Conservation (phyloP, 768 basidiomycete species). For the Termitomyces sp. region DNA sequence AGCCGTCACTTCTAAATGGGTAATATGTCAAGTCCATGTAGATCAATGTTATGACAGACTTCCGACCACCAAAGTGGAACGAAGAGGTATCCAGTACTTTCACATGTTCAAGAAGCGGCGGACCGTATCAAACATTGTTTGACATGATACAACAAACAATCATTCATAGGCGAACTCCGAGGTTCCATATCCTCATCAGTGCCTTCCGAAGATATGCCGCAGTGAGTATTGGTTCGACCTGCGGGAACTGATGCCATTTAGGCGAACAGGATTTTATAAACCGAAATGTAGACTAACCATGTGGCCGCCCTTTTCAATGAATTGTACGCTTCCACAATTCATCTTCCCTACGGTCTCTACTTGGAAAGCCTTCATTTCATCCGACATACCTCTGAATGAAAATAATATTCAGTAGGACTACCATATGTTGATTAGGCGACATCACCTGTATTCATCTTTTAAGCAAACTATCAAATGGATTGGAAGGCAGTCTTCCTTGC, state of each 20-base stretch:
- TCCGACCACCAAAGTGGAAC: neutral
- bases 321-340: slow-evolving; percentile 4
- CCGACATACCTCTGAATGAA: slow-evolving; percentile 1
- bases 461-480: slow-evolving; percentile 6
- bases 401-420: neutral
- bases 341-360: neutral
- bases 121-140: neutral
- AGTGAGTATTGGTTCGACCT: slow-evolving; percentile 3
- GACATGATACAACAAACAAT: neutral
- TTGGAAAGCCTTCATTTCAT: slow-evolving; percentile 8
- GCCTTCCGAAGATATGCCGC: slow-evolving; percentile 3
- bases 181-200: neutral
- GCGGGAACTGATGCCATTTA: slow-evolving; percentile 1
- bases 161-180: neutral
- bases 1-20: neutral
- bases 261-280: neutral
- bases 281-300: neutral
- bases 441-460: slow-evolving; percentile 7
- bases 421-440: neutral
- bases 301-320: slow-evolving; percentile 4
- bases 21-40: neutral
- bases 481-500: slow-evolving; percentile 2
- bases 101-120: neutral
- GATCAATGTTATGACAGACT: neutral
- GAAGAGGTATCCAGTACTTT: neutral